Evolutionary conservation across 148 eudicot species (phyloP).

Genomic region (Rhododendron ferrugineum): DNA sequence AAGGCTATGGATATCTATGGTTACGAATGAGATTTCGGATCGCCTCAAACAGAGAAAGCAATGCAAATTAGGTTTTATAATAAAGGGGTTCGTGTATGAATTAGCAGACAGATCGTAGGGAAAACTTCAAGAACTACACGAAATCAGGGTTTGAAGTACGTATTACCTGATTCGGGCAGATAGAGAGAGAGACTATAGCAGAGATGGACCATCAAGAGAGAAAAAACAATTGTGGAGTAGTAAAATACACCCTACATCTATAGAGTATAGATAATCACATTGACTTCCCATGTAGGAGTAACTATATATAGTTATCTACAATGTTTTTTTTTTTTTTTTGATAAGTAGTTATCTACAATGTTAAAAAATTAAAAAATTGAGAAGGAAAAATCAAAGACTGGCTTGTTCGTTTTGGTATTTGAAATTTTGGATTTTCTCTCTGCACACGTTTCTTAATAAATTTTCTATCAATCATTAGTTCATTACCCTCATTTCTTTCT

Average conservation of each 20-base stretch:
- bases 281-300: too few relatives aligned
- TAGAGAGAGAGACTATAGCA: neutral
- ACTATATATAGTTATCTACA: too few relatives aligned
- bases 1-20: slow-evolving; percentile 1
- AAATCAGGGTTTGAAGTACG: neutral
- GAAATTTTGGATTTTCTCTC: too few relatives aligned
- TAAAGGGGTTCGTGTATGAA: neutral
- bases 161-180: neutral
- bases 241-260: neutral
- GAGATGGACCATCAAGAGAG: neutral
- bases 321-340: too few relatives aligned
- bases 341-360: too few relatives aligned
- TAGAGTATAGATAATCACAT: neutral
- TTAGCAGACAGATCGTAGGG: neutral
- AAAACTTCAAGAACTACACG: neutral
- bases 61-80: neutral
- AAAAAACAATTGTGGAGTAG: neutral
- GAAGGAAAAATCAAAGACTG: too few relatives aligned
- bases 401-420: too few relatives aligned
- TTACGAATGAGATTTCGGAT: slow-evolving; percentile 13
- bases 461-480: too few relatives aligned
- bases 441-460: too few relatives aligned
- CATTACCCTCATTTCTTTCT: too few relatives aligned
- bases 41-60: slow-evolving; percentile 19
- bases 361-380: too few relatives aligned